A percentile compares a stretch with the other conserved stretches of the same genome.
Conservation (phyloP, 2,329 filamentous ascomycete species). For the Cladophialophora carrionii region DNA sequence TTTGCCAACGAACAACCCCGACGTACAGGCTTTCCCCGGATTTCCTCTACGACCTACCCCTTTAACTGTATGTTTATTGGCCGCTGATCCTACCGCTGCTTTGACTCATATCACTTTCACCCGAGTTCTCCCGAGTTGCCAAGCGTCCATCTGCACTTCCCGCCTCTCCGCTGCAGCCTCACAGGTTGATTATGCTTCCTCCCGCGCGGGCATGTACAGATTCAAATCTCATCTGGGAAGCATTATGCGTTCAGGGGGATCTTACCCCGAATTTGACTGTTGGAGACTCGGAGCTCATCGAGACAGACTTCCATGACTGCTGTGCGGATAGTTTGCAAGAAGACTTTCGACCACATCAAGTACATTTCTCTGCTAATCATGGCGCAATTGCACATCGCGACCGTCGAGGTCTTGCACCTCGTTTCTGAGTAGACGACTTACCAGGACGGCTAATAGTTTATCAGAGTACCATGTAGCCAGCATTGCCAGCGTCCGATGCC, state of each 20-base stretch:
- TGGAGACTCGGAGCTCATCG: background rate
- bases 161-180: conserved; percentile 6
- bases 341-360: background rate
- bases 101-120: conserved; percentile 4
- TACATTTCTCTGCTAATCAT: background rate
- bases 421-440: background rate
- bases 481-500: no score
- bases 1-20: background rate
- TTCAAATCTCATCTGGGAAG: conserved; percentile 1
- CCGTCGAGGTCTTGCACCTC: background rate
- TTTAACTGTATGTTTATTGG: background rate
- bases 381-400: background rate
- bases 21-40: conserved; percentile 14
- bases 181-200: conserved; percentile 2
- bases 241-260: conserved; percentile 1
- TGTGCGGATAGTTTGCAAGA: background rate
- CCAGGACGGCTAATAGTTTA: background rate
- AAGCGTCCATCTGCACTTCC: background rate
- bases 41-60: conserved; percentile 2
- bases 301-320: background rate
- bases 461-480: no score
- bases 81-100: conserved; percentile 8
- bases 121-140: conserved; percentile 16
- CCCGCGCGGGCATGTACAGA: conserved; percentile 17
- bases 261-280: background rate